Base-by-base conservation (phyloP, 1,139 yeast species). In the Arxiozyma bovina region DNA sequence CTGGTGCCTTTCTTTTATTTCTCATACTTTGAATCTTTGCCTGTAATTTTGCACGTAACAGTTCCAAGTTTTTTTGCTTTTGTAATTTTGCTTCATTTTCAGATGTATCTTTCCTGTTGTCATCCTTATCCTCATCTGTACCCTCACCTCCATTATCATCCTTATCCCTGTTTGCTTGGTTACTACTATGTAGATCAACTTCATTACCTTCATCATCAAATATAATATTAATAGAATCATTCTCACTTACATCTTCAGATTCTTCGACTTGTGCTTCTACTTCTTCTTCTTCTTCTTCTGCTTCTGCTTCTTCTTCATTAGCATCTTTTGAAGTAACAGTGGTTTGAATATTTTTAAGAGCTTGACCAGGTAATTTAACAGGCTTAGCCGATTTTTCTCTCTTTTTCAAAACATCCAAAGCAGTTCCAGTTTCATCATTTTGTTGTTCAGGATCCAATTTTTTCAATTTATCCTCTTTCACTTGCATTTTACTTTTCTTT, bases 1-100 rank as follows among this genome's bases (percentile, higher is more conserved):
- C 98, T 0, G 94, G 94, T 0, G 98, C 99, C 65, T 86, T 91
- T 66, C 99, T 82, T 70, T 81, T 87, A 56, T 85, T 93, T 61
- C 83, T 82, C 71, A 93, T 69, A 34, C 72, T 75, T 57, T 76
- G 80, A 60, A 93, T 91, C 69, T 83, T 87, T 22, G 79, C 79
- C 41, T 93, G 84, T 53, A 93, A 77, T 68, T 85, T 83, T 34
- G 81, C 83, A 63, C 89, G 79, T 58, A 93, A 77, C 59, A 80
- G 85, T 8, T 78, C 78, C 55, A 88, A 74, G 53, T 83, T 82
- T 61, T 79, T 80, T 59, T 79, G 75, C 56, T 73, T 79, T 58
- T 75, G 76, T 57, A 71, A 70, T 57, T 77, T 72, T 55, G 77
- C 83, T 63, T 78, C 82, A 55, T 58, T 65, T 59, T 51, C 56